Percentiles rank a stretch among this genome's conserved stretches.
phyloP scores from a whole-genome alignment of 768 basidiomycete genomes.

The Trametes punicea region DNA sequence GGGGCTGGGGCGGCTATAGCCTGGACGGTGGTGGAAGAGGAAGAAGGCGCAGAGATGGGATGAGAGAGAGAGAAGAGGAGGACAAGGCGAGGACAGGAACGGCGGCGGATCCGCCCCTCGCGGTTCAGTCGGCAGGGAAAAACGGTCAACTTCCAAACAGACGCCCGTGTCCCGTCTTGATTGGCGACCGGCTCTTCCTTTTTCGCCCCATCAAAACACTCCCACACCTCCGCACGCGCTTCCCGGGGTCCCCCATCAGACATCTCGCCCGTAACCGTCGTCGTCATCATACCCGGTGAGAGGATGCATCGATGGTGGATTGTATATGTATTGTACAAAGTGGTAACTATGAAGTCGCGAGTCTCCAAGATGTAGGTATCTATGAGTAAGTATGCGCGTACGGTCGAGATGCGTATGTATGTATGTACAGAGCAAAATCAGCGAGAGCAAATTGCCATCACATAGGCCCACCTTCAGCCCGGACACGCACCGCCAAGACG shows the following conservation, averaged over 20 bases:
- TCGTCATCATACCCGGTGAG: not conserved
- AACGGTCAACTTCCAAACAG: not conserved
- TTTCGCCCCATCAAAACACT: not conserved
- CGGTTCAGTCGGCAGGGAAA: not conserved
- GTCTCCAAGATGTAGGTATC: slow-evolving; percentile 1
- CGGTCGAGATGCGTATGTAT: not conserved
- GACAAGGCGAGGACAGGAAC: not conserved
- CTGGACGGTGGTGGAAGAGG: slow-evolving; percentile 15
- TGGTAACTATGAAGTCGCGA: not conserved
- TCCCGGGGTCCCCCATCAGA: not conserved
- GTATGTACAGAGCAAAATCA: slow-evolving; percentile 1
- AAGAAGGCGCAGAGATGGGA: too few relatives aligned
- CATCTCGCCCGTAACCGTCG: not conserved
- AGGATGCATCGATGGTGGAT: not conserved
- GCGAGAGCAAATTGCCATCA: slow-evolving; percentile 13
- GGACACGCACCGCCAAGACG: not conserved
- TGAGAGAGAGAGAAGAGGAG: not conserved
- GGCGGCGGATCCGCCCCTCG: slow-evolving; percentile 4
- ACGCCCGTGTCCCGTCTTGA: slow-evolving; percentile 4
- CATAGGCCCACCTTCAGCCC: slow-evolving; percentile 1
- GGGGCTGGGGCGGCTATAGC: slow-evolving; percentile 9
- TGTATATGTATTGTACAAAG: not conserved
- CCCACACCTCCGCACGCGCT: not conserved
- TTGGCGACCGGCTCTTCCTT: slow-evolving; percentile 9
- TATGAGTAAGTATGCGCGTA: slow-evolving; percentile 1